Evolutionary conservation across 768 basidiomycete species (phyloP).

Genomic region (Mycena pura): DNA sequence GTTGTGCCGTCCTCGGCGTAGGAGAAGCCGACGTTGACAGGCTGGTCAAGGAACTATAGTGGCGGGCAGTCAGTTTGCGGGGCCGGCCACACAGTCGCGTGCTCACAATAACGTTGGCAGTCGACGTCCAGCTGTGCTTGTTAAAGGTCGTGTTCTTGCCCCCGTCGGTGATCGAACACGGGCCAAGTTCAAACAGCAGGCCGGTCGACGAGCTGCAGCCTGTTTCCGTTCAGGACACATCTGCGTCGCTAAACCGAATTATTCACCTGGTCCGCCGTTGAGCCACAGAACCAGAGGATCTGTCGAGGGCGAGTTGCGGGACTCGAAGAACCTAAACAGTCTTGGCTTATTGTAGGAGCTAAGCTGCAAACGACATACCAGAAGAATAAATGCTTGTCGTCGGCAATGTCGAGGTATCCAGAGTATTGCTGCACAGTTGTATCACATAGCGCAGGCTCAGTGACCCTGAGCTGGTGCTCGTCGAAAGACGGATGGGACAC

Average conservation of each 20-base stretch:
- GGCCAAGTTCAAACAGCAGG: slow-evolving; percentile 91
- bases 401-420: slow-evolving; percentile 83
- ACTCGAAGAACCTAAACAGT: slow-evolving; percentile 83
- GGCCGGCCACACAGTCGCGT: background rate
- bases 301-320: slow-evolving; percentile 69
- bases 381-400: slow-evolving; percentile 87
- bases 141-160: slow-evolving; percentile 78
- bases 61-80: background rate
- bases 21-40: slow-evolving; percentile 90
- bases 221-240: background rate
- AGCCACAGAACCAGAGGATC: slow-evolving; percentile 92
- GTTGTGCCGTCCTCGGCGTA: slow-evolving; percentile 78
- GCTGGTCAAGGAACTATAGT: slow-evolving; percentile 69
- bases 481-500: slow-evolving; percentile 59
- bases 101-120: slow-evolving; percentile 68
- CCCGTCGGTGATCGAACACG: slow-evolving; percentile 74
- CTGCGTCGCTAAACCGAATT: too few relatives aligned
- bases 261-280: slow-evolving; percentile 73
- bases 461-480: slow-evolving; percentile 63
- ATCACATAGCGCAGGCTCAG: slow-evolving; percentile 79
- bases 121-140: slow-evolving; percentile 83
- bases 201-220: slow-evolving; percentile 77
- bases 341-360: background rate
- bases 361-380: slow-evolving; percentile 55
- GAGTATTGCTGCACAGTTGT: slow-evolving; percentile 79